phyloP scores from a whole-genome alignment of 1,284 basidiomycete genomes.

The Puccinia novopanici region DNA sequence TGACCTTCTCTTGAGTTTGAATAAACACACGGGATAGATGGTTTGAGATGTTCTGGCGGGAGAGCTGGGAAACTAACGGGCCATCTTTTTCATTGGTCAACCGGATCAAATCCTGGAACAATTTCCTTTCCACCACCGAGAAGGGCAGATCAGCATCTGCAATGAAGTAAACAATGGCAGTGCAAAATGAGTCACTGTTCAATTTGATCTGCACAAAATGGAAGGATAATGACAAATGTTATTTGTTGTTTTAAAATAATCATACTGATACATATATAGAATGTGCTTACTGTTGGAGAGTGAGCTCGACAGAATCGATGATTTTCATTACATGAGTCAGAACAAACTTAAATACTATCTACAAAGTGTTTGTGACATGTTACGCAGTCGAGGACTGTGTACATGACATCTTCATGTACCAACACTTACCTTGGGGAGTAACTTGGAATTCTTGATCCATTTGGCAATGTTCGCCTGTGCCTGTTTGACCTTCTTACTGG shows the following conservation, averaged over 20 bases:
- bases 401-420: neutral
- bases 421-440: neutral
- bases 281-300: too few relatives aligned
- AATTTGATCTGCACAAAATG: neutral
- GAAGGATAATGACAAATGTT: too few relatives aligned
- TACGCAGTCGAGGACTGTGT: too few relatives aligned
- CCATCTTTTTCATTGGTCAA: neutral
- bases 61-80: neutral
- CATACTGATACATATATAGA: too few relatives aligned
- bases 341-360: too few relatives aligned
- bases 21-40: neutral
- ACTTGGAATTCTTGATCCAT: too few relatives aligned
- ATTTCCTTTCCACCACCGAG: neutral
- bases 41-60: neutral
- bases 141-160: conserved; percentile 3
- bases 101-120: neutral
- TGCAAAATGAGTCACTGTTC: neutral
- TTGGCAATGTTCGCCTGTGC: too few relatives aligned
- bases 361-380: too few relatives aligned
- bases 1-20: too few relatives aligned
- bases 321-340: too few relatives aligned
- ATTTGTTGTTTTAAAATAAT: too few relatives aligned
- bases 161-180: conserved; percentile 3
- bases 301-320: too few relatives aligned
- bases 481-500: neutral